Evolutionary conservation across 108 stramenopile genomes (phyloP), one percentile per base, ranked within the genome.

Genomic region (Epithemia pelagica): DNA sequence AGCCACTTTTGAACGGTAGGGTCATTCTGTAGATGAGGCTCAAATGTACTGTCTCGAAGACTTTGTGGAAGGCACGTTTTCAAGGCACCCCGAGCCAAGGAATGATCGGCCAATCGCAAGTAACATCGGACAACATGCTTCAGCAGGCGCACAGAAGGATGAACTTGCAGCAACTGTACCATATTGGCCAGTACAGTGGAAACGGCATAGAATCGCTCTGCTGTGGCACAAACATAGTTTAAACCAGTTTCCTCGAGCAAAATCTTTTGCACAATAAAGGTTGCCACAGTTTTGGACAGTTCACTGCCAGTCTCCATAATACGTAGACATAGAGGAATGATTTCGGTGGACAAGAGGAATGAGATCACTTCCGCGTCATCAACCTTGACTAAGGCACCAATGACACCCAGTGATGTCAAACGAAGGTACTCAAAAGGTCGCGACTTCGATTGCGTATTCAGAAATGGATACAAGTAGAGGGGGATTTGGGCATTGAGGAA

Each of bases 251-350:
- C 96, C 73, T 99, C 99, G 69, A 98, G 67, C 54, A 99, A 79
- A 52, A 99, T 96, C 78, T 99, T 99, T 77, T 99, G 97, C 2
- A 98, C 97, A 55, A 99, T 98, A 71, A 99, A 99, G n/a, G 99
- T 99, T 0, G 98, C 98, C 7, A 96, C 95, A 0, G 99, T 99
- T 71, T 98, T 98, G 71, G 82, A 83, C 18, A 99, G 88, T 71
- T 99, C 99, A 30, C 82, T 82, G 7, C 99, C 99, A 19, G 95
- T 88, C 79, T 98, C 99, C 76, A 83, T 75, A 71, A 81, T 79
- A 2, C 71, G 64, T 32, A 80, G 66, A 72, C 87, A 76, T 57
- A 84, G 80, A 32, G 82, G 74, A 64, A 87, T 78, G 33, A 87
- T 82, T 78, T 91, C 99, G 10, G 99, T 99, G 60, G 95, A 92